Base-by-base conservation (phyloP, 2,329 filamentous ascomycete genomes). In the Sporothrix brunneoviolacea region DNA sequence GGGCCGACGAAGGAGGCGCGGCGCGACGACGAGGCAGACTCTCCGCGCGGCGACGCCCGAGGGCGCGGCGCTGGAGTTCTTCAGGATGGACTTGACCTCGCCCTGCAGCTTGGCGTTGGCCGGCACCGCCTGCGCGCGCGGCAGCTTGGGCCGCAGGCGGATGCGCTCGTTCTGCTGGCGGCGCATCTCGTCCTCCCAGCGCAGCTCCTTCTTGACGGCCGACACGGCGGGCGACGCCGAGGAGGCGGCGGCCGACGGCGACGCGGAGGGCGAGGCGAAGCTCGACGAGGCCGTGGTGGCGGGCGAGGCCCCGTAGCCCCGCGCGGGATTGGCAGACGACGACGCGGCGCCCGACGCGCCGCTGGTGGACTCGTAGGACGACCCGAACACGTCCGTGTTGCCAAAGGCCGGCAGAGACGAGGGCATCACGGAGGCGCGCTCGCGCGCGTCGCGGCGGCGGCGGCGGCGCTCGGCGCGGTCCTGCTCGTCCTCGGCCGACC, bases 71-170 rank as follows among this genome's bases (percentile, higher is more conserved):
- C 44, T 27, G 21, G 35, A 38, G 24, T 59, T 61, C 60, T 66
- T 66, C 9, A 66, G 57, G 38, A 65, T 65, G 5, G 61, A 58
- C 57, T 64, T 65, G 27, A 60, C 54, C 47, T 60, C 55, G 22
- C 53, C 48, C 18, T 58, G 54, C 42, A 55, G 51, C 18, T 48
- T 51, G 30, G 28, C 10, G 47, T 22, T 50, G 41, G n/a, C 41
- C 41, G 45, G 49, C 41, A 48, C 33, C 12, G 54, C 36, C 39
- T 50, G 33, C 27, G 48, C 27, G 16, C 57, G 59, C 28, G 43
- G 45, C 32, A 57, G 55, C 50, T 54, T 56, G 33, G 61, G 58
- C 7, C 64, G 62, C 41, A 40, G 54, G 37, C 54, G 48, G 52
- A 66, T 66, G 52, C 59, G 58, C 41, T 58, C 60, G 50, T 66